Conservation (phyloP, 352 stramenopile genomes). For the Phytopythium mirpurense region DNA sequence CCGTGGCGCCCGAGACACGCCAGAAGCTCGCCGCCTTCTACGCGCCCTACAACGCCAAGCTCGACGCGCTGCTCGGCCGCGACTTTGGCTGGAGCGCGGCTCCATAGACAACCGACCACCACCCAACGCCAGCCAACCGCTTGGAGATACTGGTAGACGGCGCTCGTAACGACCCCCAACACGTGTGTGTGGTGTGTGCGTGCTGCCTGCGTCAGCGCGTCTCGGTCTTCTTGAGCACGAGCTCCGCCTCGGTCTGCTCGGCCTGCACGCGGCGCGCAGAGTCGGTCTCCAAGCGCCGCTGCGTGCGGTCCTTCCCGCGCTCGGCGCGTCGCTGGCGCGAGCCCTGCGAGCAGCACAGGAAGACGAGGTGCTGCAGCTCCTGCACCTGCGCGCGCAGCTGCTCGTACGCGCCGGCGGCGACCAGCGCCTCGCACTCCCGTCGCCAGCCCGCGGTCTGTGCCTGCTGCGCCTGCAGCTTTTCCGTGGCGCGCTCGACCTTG, state of each 20-base stretch:
- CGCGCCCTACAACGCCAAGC: conserved; percentile 77
- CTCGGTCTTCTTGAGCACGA: conserved; percentile 45
- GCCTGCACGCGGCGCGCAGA: conserved; percentile 37
- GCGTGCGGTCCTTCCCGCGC: conserved; percentile 21
- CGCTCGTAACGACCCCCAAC: neutral
- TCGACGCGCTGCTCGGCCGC: conserved; percentile 58
- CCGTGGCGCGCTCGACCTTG: conserved; percentile 42
- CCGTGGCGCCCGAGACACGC: conserved; percentile 45
- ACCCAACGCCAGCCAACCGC: neutral
- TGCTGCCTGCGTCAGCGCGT: conserved; percentile 4
- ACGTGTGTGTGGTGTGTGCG: conserved; percentile 2
- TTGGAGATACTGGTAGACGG: neutral
- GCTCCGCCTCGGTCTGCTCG: conserved; percentile 59
- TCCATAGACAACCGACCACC: neutral
- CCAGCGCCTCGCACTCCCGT: conserved; percentile 33
- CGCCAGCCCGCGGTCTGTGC: conserved; percentile 19
- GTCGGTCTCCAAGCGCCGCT: conserved; percentile 21
- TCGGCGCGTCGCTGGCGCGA: conserved; percentile 42
- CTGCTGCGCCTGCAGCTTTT: conserved; percentile 34
- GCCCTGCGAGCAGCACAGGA: conserved; percentile 51
- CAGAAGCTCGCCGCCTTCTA: conserved; percentile 73
- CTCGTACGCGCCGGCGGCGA: conserved; percentile 40
- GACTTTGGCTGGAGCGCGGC: conserved; percentile 52
- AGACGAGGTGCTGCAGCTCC: conserved; percentile 66
- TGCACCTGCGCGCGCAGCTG: conserved; percentile 41